A percentile compares a stretch with the other conserved stretches of the same genome.
phyloP scores from a whole-genome alignment of 2,329 filamentous ascomycete genomes.

The Cordyceps fumosorosea region DNA sequence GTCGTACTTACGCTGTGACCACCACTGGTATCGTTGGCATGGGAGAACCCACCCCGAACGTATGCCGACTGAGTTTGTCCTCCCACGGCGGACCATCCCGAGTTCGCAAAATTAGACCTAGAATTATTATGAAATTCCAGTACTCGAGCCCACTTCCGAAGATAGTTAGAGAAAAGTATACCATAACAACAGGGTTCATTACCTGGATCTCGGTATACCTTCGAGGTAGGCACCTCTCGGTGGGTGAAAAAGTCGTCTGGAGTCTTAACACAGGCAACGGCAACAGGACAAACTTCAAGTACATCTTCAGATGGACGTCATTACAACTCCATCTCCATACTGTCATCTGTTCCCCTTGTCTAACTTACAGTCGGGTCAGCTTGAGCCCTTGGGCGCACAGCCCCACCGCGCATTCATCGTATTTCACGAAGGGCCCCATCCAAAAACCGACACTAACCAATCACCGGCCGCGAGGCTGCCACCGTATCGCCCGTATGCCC shows the following conservation, averaged over 20 bases:
- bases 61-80: conserved; percentile 16
- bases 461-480: background rate
- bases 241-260: too few species aligned
- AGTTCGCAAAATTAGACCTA: background rate
- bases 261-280: too few species aligned
- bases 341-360: background rate
- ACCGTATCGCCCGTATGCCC: conserved; percentile 9
- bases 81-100: conserved; percentile 16
- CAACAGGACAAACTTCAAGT: background rate
- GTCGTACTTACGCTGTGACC: conserved; percentile 14
- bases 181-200: too few species aligned
- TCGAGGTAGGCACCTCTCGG: too few species aligned
- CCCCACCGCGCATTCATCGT: conserved; percentile 14
- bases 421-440: background rate
- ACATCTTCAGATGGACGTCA: background rate
- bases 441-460: background rate
- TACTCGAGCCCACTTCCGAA: too few species aligned
- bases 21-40: conserved; percentile 2
- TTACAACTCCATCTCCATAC: background rate
- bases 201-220: too few species aligned
- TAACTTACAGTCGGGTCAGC: background rate
- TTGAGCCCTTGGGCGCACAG: background rate
- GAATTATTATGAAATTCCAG: too few species aligned
- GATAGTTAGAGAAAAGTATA: too few species aligned
- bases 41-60: conserved; percentile 9